Percentiles rank a stretch among this genome's conserved stretches.
Evolutionary conservation across 2,329 filamentous ascomycete species (phyloP).

Genomic region (Colletotrichum sp.): DNA sequence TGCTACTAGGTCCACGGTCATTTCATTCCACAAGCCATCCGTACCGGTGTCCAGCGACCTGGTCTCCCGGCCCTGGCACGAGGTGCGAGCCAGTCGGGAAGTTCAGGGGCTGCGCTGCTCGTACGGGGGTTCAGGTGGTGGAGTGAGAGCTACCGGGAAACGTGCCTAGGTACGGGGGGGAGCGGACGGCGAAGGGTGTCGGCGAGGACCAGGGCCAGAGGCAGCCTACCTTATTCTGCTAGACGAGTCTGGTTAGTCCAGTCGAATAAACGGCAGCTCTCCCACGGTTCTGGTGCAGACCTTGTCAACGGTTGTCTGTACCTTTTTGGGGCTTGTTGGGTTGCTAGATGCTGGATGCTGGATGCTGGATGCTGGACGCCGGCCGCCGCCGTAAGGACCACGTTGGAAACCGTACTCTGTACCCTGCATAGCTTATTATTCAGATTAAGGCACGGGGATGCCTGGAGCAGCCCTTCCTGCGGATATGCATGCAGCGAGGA

Average conservation of each 20-base stretch:
- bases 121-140: not conserved
- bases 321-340: not conserved
- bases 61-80: not conserved
- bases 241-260: not conserved
- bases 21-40: not conserved
- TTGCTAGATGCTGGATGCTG: not conserved
- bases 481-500: not conserved
- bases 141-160: not conserved
- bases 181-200: not conserved
- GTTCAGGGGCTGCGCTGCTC: not conserved
- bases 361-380: not conserved
- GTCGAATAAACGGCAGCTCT: not conserved
- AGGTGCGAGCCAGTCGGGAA: constrained; percentile 11
- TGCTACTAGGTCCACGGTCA: not conserved
- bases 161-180: not conserved
- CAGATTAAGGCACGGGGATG: not conserved
- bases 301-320: not conserved
- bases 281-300: not conserved
- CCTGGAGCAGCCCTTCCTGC: not conserved
- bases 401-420: not conserved
- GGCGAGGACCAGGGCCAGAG: not conserved
- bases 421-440: not conserved
- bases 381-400: not conserved
- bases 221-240: not conserved
- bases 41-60: not conserved